Percentiles rank a stretch among this genome's conserved stretches.
phyloP scores from a whole-genome alignment of 352 stramenopile genomes.

The Phytophthora crassamura region DNA sequence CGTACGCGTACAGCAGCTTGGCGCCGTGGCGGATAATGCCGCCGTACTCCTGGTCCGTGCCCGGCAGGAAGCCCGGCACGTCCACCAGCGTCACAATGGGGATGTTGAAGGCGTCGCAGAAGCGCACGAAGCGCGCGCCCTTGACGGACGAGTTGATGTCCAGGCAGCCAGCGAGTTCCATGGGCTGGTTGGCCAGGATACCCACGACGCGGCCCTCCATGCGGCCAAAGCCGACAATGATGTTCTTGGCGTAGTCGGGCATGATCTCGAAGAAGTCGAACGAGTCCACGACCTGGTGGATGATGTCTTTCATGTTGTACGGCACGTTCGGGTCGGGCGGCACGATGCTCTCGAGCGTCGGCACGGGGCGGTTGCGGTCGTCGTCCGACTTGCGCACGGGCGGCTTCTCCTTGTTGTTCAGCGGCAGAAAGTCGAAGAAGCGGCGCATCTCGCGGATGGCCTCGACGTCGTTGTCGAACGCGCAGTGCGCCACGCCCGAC shows the following conservation, averaged over 20 bases:
- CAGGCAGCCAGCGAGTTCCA: constrained; percentile 96
- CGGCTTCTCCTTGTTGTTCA: constrained; percentile 92
- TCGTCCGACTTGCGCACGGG: constrained; percentile 86
- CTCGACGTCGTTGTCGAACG: constrained; percentile 97
- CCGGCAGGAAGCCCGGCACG: constrained; percentile 98
- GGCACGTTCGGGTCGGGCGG: constrained; percentile 97
- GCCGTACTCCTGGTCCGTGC: constrained; percentile 92
- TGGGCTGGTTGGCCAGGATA: constrained; percentile 98
- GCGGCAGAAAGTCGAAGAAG: constrained; percentile 96
- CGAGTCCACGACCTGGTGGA: constrained; percentile 95
- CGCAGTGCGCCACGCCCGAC: constrained; percentile 94
- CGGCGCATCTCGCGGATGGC: constrained; percentile 93
- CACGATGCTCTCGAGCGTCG: constrained; percentile 93
- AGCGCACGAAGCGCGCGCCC: constrained; percentile 97
- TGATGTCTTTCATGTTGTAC: constrained; percentile 99
- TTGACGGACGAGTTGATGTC: constrained; percentile 98
- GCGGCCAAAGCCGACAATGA: constrained; percentile 96
- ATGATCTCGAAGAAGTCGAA: constrained; percentile 98
- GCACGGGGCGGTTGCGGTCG: constrained; percentile 84
- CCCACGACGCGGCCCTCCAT: constrained; percentile 97
- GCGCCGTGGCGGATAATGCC: constrained; percentile 97
- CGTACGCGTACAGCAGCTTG: constrained; percentile 98
- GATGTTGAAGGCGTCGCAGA: constrained; percentile 99
- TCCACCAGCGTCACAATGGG: constrained; percentile 98
- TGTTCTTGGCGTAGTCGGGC: constrained; percentile 98